These are phyloP conservation scores for Barnettozyma botsteinii DNA, from an alignment of 805 yeast genomes.

Conservation along the genomic window DNA sequence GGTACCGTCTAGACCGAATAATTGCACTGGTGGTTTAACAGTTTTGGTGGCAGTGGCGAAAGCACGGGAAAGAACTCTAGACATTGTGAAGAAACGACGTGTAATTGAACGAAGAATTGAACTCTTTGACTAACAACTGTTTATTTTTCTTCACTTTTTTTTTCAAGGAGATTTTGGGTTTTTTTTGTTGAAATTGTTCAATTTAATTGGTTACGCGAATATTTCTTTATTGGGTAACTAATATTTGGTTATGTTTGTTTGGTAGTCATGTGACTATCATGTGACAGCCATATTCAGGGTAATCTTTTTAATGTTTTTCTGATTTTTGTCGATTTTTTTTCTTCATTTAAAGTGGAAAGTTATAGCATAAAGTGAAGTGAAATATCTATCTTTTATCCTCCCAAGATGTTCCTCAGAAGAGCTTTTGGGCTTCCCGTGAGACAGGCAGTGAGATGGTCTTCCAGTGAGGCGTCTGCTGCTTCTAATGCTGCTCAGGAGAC, in stretches of 20 bases:
- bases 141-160: neutral
- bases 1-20: slow-evolving; percentile 94
- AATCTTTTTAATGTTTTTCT: neutral
- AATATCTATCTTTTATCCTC: too few species aligned
- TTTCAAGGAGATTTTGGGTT: slow-evolving; percentile 1
- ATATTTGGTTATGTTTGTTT: neutral
- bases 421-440: slow-evolving; percentile 1
- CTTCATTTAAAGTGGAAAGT: neutral
- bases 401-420: slow-evolving; percentile 5
- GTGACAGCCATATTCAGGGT: neutral
- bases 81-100: slow-evolving; percentile 38
- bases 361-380: neutral
- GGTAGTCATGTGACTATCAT: neutral
- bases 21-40: slow-evolving; percentile 84
- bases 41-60: slow-evolving; percentile 65
- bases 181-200: slow-evolving; percentile 1
- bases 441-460: slow-evolving; percentile 1
- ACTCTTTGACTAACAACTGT: neutral
- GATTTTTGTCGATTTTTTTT: neutral
- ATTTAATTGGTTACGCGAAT: slow-evolving; percentile 10
- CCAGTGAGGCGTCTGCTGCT: slow-evolving; percentile 4
- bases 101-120: neutral
- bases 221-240: neutral
- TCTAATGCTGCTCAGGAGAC: neutral
- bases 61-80: slow-evolving; percentile 52